Evolutionary conservation across 2,329 filamentous ascomycete genomes (phyloP).

Genomic region (Pseudocercospora musae): DNA sequence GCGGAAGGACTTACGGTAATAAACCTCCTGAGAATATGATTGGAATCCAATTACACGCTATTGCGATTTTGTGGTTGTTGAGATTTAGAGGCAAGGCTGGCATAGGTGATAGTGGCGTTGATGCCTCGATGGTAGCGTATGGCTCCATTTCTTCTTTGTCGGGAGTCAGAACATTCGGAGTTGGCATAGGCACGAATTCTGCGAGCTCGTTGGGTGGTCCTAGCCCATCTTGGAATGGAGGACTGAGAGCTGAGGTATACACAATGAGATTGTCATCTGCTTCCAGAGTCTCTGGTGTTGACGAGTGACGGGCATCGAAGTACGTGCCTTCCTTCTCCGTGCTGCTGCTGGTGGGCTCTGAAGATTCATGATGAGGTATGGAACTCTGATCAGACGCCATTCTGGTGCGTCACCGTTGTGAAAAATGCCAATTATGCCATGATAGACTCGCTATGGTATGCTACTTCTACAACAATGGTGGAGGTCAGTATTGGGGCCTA

Average conservation of each 20-base stretch:
- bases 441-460: neutral
- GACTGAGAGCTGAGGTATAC: neutral
- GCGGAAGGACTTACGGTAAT: neutral
- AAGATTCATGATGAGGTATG: neutral
- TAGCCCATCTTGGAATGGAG: neutral
- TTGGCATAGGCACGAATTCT: neutral
- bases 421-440: neutral
- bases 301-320: neutral
- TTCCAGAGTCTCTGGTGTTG: neutral
- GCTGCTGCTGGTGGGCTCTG: neutral
- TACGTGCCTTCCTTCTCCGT: neutral
- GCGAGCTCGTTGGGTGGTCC: neutral
- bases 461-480: neutral
- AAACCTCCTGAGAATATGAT: constrained; percentile 6
- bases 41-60: constrained; percentile 6
- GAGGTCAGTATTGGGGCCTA: neutral
- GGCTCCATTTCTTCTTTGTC: neutral
- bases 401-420: neutral
- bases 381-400: neutral
- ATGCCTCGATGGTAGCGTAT: neutral
- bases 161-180: neutral
- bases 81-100: constrained; percentile 11
- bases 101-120: neutral
- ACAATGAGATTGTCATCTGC: neutral
- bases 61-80: constrained; percentile 2